Percentiles rank a stretch among this genome's conserved stretches.
Evolutionary conservation across 2,329 filamentous ascomycete species (phyloP).

Genomic region (Neofusicoccum laricinum): DNA sequence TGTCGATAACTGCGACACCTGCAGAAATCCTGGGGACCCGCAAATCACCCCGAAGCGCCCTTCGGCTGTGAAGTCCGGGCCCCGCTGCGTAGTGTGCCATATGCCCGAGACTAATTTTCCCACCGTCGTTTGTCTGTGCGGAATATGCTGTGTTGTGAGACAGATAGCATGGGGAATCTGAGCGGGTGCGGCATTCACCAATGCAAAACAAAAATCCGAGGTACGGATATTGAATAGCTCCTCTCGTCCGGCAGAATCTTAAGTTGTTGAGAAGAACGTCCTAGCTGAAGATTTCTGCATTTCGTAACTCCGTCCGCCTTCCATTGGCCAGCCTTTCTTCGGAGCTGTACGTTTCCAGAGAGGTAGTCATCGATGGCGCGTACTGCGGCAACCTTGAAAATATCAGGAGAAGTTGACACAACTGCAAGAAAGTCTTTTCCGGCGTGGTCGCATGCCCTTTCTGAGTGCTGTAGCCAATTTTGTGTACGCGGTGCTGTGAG

Average conservation of each 20-base stretch:
- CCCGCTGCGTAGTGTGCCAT: neutral
- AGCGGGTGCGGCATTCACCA: neutral
- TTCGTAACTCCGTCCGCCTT: neutral
- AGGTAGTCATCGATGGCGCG: too few species aligned
- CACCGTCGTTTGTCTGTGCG: neutral
- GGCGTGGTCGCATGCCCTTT: too few species aligned
- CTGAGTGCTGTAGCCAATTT: too few species aligned
- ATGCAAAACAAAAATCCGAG: neutral
- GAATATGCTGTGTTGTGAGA: neutral
- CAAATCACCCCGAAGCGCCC: neutral
- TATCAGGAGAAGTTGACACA: too few species aligned
- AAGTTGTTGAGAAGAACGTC: neutral
- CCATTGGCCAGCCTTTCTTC: neutral
- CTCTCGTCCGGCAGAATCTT: neutral
- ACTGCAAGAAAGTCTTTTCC: too few species aligned
- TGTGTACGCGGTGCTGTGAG: too few species aligned
- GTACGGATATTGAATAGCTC: neutral
- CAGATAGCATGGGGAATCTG: neutral
- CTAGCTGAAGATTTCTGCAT: neutral
- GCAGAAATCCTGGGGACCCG: neutral
- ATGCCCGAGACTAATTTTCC: too few species aligned
- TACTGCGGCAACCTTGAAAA: too few species aligned
- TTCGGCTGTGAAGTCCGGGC: neutral
- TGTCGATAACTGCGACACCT: neutral
- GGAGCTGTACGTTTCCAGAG: neutral